A percentile compares a stretch with the other conserved stretches of the same genome.
Conservation (phyloP, 306 rosid genomes). For the Prunus kanzakura region DNA sequence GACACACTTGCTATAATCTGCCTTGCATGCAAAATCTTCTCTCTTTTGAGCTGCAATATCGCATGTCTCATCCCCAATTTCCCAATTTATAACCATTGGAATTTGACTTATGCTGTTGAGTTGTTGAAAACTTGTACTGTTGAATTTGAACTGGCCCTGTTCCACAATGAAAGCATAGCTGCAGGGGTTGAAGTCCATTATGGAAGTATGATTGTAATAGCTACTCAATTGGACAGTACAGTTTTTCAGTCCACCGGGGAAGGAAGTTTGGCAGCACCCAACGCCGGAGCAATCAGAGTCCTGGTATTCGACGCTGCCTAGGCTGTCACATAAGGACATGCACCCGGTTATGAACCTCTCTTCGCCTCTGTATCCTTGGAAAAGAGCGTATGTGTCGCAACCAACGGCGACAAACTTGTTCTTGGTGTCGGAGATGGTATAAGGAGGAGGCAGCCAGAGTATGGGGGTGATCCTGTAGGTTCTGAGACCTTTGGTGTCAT, state of each 20-base stretch:
- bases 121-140: background rate
- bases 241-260: background rate
- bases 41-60: background rate
- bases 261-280: conserved; percentile 11
- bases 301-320: background rate
- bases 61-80: background rate
- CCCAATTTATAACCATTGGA: conserved; percentile 14
- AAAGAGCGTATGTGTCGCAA: conserved; percentile 4
- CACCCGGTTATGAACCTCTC: background rate
- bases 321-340: background rate
- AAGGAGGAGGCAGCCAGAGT: background rate
- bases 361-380: background rate
- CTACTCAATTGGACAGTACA: background rate
- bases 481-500: background rate
- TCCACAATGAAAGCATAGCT: conserved; percentile 18
- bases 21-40: background rate
- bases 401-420: conserved; percentile 14
- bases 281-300: background rate
- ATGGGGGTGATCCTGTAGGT: background rate
- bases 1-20: background rate
- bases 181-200: conserved; percentile 23
- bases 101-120: background rate
- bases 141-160: conserved; percentile 2
- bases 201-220: background rate
- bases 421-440: background rate